These are phyloP conservation scores for Arbutus unedo DNA, from an alignment of 148 eudicot species.

Conservation along the genomic window DNA sequence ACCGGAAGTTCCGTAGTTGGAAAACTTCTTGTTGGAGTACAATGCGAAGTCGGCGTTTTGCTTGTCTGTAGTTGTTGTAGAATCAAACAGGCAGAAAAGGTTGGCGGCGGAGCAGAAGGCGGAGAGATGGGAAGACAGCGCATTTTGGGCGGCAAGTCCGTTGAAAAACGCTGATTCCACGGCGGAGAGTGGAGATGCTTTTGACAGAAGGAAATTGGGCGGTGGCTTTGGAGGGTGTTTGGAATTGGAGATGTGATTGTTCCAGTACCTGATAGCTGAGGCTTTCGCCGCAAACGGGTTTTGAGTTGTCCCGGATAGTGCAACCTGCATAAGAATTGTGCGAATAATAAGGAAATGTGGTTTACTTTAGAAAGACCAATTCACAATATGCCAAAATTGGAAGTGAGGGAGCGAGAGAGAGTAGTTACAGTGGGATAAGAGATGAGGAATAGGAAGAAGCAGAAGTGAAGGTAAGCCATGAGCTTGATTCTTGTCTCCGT, in stretches of 20 bases:
- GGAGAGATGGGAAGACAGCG: constrained; percentile 45
- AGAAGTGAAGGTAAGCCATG: constrained; percentile 22
- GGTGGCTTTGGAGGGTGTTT: constrained; percentile 33
- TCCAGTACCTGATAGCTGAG: constrained; percentile 76
- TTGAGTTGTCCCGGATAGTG: constrained; percentile 24
- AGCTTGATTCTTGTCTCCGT: constrained; percentile 31
- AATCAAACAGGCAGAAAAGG: constrained; percentile 51
- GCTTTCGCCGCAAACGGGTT: constrained; percentile 83
- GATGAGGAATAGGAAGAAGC: constrained; percentile 22
- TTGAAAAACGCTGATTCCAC: constrained; percentile 45
- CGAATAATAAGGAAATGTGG: not conserved
- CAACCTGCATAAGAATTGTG: constrained; percentile 36
- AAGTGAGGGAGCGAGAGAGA: constrained; percentile 4
- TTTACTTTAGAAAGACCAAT: not conserved
- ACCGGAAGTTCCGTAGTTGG: constrained; percentile 47
- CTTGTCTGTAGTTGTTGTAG: not conserved
- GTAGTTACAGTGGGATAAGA: constrained; percentile 27
- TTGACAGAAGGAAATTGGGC: constrained; percentile 51
- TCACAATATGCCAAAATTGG: not conserved
- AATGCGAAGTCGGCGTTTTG: constrained; percentile 37
- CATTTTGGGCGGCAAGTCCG: constrained; percentile 46
- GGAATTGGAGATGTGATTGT: constrained; percentile 51
- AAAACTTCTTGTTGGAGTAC: constrained; percentile 56
- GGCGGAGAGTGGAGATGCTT: constrained; percentile 71
- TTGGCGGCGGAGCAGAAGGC: constrained; percentile 74